These are phyloP conservation scores for Pachyrhizus erosus DNA, from an alignment of 306 rosid species.

Conservation along the genomic window DNA sequence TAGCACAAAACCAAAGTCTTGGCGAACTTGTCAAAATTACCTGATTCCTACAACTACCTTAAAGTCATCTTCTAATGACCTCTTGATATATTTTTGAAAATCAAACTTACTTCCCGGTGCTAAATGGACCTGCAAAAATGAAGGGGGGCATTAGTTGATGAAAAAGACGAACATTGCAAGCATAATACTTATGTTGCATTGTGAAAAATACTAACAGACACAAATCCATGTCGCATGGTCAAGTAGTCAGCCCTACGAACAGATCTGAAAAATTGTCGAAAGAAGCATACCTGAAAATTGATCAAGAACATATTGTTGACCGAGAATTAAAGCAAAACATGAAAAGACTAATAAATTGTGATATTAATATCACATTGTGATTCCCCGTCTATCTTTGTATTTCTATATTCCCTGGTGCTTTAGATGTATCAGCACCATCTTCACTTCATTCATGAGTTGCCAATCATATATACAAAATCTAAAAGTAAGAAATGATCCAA, in stretches of 20 bases:
- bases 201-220: conserved; percentile 63
- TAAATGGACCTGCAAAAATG: conserved; percentile 76
- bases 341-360: neutral
- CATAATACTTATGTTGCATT: neutral
- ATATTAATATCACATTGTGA: conserved; percentile 1
- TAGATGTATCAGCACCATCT: neutral
- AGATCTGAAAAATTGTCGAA: conserved; percentile 90
- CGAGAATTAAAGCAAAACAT: neutral
- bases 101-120: conserved; percentile 95
- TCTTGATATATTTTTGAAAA: conserved; percentile 93
- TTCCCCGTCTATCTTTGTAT: neutral
- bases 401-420: neutral
- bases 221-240: conserved; percentile 93
- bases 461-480: neutral
- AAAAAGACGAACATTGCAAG: neutral
- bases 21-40: conserved; percentile 51
- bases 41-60: conserved; percentile 98
- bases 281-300: conserved; percentile 75
- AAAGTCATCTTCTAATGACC: conserved; percentile 96
- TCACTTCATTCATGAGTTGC: neutral
- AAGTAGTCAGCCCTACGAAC: conserved; percentile 90
- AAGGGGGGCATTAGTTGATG: neutral
- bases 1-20: neutral
- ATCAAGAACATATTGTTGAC: conserved; percentile 8
- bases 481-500: neutral